Evolutionary conservation across 305 asterid genomes (phyloP), one percentile per base, ranked within the genome.

Genomic region (Stenogyne calaminthoides): DNA sequence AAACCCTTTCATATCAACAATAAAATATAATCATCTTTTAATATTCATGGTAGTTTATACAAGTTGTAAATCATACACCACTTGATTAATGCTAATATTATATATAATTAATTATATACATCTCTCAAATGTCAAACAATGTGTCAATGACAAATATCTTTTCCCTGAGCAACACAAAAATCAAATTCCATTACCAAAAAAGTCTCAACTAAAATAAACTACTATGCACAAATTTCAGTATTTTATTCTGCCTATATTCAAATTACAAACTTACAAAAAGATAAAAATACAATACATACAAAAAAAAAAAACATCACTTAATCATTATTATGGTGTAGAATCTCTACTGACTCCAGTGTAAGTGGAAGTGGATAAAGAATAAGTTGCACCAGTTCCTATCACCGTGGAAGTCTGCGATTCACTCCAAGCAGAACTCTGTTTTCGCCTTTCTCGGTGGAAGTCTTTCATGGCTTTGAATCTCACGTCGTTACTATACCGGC

Each of bases 391-490:
- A 0, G 91, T 87, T 57, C 57, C 70, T 39, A 74, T 40, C 2
- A 79, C 71, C 2, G 80, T 78, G 0, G 93, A 89, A 63, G 56
- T 77, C 54, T 64, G 88, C 14, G 86, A 61, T 27, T 74, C 82
- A 39, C 70, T 84, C 75, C 37, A 67, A 9, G 73, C 47, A 6
- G 80, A 63, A 68, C 85, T 84, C 70, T 75, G 85, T 62, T 63
- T 84, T 34, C 49, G 81, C 79, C 75, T 84, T 76, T 86, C 92
- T 18, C 72, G 82, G 72, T 83, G 91, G 39, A 88, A 86, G 73
- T 87, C 99, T 79, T 82, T 85, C 87, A 90, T 83, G 71, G 97
- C 94, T 78, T 80, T 86, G 70, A 87, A 87, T 77, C 98, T 86
- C 73, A 87, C 86, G 64, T 94, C 99, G 18, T 80, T 87, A 0